A percentile compares a stretch with the other conserved stretches of the same genome.
phyloP scores from a whole-genome alignment of 345 rosid genomes.

The Rhodamnia rubescens region DNA sequence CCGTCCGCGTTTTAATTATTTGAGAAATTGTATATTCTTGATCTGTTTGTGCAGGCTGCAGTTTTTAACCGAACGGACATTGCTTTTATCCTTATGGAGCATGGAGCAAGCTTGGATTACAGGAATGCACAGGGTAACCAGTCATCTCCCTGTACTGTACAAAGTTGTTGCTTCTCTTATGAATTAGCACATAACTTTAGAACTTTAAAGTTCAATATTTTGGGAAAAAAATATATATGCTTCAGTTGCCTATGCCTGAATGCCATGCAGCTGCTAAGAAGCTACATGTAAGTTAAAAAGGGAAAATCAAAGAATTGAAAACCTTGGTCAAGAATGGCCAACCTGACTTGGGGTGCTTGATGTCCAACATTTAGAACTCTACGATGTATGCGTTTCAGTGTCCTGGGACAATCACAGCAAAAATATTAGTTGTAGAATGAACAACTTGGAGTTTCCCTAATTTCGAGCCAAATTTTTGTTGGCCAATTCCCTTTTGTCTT shows the following conservation, averaged over 20 bases:
- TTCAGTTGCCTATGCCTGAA: neutral
- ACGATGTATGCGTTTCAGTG: neutral
- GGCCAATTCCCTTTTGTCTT: neutral
- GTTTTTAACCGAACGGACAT: slow-evolving; percentile 76
- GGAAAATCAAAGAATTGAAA: neutral
- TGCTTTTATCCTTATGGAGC: slow-evolving; percentile 66
- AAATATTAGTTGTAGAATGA: neutral
- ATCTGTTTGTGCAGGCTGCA: slow-evolving; percentile 44
- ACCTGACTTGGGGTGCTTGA: neutral
- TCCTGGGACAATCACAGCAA: neutral
- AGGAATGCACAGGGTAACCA: slow-evolving; percentile 84
- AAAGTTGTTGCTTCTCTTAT: neutral
- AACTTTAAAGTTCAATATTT: neutral
- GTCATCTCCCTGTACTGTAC: neutral
- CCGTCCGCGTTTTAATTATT: neutral
- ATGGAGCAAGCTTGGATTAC: slow-evolving; percentile 70
- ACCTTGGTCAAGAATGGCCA: neutral
- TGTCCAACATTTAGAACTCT: neutral
- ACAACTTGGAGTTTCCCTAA: neutral
- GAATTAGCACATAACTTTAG: neutral
- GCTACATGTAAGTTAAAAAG: neutral
- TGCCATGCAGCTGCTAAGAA: neutral
- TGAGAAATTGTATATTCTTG: neutral
- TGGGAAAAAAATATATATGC: neutral
- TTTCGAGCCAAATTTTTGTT: neutral